phyloP scores from a whole-genome alignment of 331 rosid genomes.

The Pyracantha coccinea region DNA sequence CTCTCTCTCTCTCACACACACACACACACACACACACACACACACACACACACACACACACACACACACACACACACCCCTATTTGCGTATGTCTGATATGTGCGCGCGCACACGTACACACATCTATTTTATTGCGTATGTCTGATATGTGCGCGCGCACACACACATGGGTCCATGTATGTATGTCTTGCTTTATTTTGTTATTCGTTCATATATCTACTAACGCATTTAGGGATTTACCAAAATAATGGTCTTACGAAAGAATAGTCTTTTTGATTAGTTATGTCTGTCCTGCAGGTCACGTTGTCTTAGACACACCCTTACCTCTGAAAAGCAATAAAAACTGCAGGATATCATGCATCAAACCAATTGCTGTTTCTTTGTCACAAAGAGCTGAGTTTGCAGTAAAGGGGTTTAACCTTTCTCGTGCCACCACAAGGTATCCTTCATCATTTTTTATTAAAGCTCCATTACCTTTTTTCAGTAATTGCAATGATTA shows the following conservation, averaged over 20 bases:
- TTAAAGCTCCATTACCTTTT: neutral
- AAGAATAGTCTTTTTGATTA: slow-evolving; percentile 4
- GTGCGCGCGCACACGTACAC: no score
- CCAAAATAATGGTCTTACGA: neutral
- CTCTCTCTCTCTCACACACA: neutral
- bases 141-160: neutral
- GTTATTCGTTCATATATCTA: neutral
- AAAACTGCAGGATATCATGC: slow-evolving; percentile 47
- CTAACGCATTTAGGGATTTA: neutral
- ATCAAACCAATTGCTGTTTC: slow-evolving; percentile 85
- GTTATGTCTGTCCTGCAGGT: slow-evolving; percentile 40
- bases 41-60: no score
- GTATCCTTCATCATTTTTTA: slow-evolving; percentile 23
- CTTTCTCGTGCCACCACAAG: slow-evolving; percentile 54
- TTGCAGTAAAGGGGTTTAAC: slow-evolving; percentile 66
- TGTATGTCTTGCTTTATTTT: neutral
- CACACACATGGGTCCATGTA: neutral
- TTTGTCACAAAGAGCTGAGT: slow-evolving; percentile 37
- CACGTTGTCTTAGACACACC: slow-evolving; percentile 71
- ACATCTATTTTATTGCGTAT: neutral
- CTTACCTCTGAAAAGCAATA: slow-evolving; percentile 41
- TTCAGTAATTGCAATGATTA: neutral
- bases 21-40: no score
- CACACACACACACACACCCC: neutral
- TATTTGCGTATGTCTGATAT: neutral